Evolutionary conservation across 495 filamentous ascomycete species (phyloP).

Genomic region (Sporormia fimetaria): DNA sequence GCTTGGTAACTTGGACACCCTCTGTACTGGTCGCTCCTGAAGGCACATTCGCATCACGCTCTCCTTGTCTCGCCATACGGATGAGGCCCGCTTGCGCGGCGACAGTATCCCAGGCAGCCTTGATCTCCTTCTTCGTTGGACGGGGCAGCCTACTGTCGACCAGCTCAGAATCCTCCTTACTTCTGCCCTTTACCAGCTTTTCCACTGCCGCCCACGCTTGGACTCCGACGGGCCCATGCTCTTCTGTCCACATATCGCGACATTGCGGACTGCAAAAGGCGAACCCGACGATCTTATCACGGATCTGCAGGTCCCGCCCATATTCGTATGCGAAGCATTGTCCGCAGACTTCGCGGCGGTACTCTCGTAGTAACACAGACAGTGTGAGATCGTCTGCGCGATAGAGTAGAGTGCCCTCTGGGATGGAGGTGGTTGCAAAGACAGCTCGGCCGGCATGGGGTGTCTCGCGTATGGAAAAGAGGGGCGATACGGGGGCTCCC

Average conservation of each 20-base stretch:
- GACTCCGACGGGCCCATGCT: conserved; percentile 19
- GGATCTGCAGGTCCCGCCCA: conserved; percentile 23
- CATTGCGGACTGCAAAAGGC: conserved; percentile 28
- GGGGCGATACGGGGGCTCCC: conserved; percentile 9
- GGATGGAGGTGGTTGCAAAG: conserved; percentile 24
- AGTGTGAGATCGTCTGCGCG: conserved; percentile 14
- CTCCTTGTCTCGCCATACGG: conserved; percentile 11
- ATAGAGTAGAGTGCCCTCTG: conserved; percentile 20
- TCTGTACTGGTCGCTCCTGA: not conserved
- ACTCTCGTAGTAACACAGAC: conserved; percentile 29
- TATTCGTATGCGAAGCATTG: conserved; percentile 32
- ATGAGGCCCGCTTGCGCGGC: conserved; percentile 11
- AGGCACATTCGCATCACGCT: not conserved
- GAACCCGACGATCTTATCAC: conserved; percentile 22
- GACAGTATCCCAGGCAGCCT: conserved; percentile 13
- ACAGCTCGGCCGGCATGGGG: conserved; percentile 29
- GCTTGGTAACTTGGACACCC: conserved; percentile 11
- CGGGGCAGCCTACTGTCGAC: conserved; percentile 13
- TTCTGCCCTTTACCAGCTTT: conserved; percentile 8
- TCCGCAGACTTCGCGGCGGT: conserved; percentile 33
- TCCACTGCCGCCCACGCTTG: conserved; percentile 25
- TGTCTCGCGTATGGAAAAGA: conserved; percentile 25
- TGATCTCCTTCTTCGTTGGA: conserved; percentile 12
- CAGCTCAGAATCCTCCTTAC: conserved; percentile 19
- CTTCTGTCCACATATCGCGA: conserved; percentile 16